phyloP scores from a whole-genome alignment of 805 yeast species.

The Schizosaccharomyces osmophilus region DNA sequence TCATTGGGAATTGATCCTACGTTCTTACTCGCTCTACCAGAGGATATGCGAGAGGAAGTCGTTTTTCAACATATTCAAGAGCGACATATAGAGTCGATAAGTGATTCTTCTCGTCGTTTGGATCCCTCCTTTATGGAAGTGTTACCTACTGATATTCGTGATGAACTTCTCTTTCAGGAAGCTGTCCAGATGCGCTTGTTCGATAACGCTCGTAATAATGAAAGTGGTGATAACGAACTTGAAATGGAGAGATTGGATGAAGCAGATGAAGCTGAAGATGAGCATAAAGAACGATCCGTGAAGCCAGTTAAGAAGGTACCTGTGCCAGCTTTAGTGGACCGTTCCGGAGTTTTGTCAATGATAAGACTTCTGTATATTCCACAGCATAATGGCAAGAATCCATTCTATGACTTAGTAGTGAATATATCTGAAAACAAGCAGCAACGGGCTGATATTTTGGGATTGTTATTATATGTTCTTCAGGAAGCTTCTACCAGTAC shows the following conservation, averaged over 20 bases:
- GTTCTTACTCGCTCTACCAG: constrained; percentile 71
- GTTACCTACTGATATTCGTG: constrained; percentile 39
- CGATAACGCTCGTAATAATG: constrained; percentile 6
- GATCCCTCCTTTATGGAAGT: constrained; percentile 65
- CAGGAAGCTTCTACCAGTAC: constrained; percentile 52
- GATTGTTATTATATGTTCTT: constrained; percentile 38
- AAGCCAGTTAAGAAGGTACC: constrained; percentile 19
- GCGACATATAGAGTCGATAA: constrained; percentile 19
- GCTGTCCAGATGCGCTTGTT: constrained; percentile 10
- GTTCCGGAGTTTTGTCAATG: constrained; percentile 48
- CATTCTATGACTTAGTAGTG: constrained; percentile 38
- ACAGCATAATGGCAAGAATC: constrained; percentile 34
- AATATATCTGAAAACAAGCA: constrained; percentile 54
- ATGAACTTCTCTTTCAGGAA: constrained; percentile 13
- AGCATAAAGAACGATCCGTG: constrained; percentile 7
- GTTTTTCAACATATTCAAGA: constrained; percentile 64
- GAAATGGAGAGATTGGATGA: not conserved
- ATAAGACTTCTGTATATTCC: constrained; percentile 51
- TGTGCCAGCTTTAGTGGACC: constrained; percentile 44
- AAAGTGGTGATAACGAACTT: constrained; percentile 10
- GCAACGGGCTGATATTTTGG: constrained; percentile 49
- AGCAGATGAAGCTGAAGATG: constrained; percentile 6
- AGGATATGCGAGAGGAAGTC: constrained; percentile 79
- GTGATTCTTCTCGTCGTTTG: constrained; percentile 28
- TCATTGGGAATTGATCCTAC: constrained; percentile 86